Conservation (phyloP, 768 basidiomycete genomes). For the Tylopilus sp. region DNA sequence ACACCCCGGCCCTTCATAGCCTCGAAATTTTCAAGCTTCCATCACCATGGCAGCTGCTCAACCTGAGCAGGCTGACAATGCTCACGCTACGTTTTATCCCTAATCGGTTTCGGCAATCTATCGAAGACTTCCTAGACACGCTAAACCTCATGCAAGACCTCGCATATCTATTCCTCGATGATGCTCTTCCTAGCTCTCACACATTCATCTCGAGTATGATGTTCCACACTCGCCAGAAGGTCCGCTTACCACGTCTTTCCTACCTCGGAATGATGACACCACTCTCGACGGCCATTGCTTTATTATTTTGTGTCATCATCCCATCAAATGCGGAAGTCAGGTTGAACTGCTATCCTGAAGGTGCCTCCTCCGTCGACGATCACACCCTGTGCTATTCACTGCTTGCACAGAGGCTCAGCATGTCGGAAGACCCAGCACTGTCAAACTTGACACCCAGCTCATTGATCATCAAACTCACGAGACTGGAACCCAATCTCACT, state of each 20-base stretch:
- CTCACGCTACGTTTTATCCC: constrained; percentile 31
- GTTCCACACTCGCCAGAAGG: not conserved
- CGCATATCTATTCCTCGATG: constrained; percentile 31
- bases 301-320: not conserved
- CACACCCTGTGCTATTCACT: no score
- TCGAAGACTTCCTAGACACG: constrained; percentile 28
- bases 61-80: constrained; percentile 28
- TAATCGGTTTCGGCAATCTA: constrained; percentile 21
- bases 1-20: not conserved
- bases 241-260: not conserved
- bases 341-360: not conserved
- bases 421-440: not conserved
- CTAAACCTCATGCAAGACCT: constrained; percentile 35
- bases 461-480: not conserved
- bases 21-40: not conserved
- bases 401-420: not conserved
- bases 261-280: not conserved
- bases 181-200: constrained; percentile 23
- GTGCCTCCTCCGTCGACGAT: not conserved
- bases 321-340: not conserved
- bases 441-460: not conserved
- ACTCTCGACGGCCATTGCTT: not conserved
- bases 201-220: not conserved
- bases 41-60: not conserved
- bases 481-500: not conserved